Evolutionary conservation across 2,329 filamentous ascomycete species (phyloP).

Genomic region (Plenodomus biglobosus): DNA sequence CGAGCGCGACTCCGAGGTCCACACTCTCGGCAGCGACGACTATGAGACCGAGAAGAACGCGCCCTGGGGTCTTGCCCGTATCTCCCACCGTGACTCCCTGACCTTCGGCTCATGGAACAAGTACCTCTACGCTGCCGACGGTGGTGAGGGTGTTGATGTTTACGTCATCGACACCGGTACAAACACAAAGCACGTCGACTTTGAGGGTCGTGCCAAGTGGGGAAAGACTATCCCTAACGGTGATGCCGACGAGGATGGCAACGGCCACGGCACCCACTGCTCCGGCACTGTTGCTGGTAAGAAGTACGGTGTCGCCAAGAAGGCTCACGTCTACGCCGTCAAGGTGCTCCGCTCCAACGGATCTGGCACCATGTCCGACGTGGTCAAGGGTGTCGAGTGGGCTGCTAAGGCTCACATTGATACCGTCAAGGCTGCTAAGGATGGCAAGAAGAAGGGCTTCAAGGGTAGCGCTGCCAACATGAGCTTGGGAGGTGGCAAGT

Average conservation of each 20-base stretch:
- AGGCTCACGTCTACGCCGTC: conserved; percentile 93
- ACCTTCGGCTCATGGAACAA: conserved; percentile 96
- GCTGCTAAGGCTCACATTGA: conserved; percentile 78
- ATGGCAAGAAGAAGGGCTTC: conserved; percentile 91
- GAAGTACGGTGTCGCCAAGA: conserved; percentile 99
- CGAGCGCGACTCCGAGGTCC: conserved; percentile 91
- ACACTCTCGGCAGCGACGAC: conserved; percentile 65
- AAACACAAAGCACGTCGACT: conserved; percentile 92
- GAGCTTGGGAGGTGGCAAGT: conserved; percentile 98
- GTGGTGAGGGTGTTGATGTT: conserved; percentile 96
- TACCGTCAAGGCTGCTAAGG: conserved; percentile 76
- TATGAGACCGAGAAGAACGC: conserved; percentile 80
- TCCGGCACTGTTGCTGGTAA: conserved; percentile 96
- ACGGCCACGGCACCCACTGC: conserved; percentile 98
- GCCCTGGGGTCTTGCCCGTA: conserved; percentile 98
- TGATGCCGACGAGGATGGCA: conserved; percentile 89
- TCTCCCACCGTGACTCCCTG: conserved; percentile 88
- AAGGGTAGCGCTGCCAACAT: conserved; percentile 99
- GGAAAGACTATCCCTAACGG: conserved; percentile 90
- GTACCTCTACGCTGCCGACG: conserved; percentile 87
- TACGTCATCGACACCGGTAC: conserved; percentile 98
- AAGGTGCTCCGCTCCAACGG: conserved; percentile 98
- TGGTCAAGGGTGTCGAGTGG: conserved; percentile 97
- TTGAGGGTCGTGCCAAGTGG: conserved; percentile 93
- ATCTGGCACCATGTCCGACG: conserved; percentile 97